phyloP scores from a whole-genome alignment of 1,284 basidiomycete genomes.

The Marasmius tenuissimus region DNA sequence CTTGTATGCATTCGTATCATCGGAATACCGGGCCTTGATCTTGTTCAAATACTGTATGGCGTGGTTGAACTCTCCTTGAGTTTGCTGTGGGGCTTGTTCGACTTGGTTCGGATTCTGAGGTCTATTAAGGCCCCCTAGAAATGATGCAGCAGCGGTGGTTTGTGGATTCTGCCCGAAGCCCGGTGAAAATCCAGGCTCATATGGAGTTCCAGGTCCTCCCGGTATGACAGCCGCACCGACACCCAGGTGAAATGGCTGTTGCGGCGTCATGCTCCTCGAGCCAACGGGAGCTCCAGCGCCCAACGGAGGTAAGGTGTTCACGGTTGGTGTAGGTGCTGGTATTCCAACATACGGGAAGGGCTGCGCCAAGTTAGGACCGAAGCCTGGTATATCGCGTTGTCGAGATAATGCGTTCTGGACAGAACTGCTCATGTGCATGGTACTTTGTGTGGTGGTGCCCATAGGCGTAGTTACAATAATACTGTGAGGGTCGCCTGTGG shows the following conservation, averaged over 20 bases:
- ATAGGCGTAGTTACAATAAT: conserved; percentile 96
- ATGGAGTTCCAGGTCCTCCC: conserved; percentile 30
- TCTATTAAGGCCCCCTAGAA: conserved; percentile 56
- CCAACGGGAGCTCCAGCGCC: conserved; percentile 37
- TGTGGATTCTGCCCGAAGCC: conserved; percentile 34
- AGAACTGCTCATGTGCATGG: conserved; percentile 25
- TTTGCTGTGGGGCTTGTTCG: conserved; percentile 27
- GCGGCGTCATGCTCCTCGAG: conserved; percentile 40
- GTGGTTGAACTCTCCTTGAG: conserved; percentile 87
- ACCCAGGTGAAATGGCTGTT: conserved; percentile 27
- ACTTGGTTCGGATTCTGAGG: conserved; percentile 38
- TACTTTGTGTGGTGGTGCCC: conserved; percentile 75
- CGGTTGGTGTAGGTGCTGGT: conserved; percentile 3
- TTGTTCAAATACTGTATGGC: conserved; percentile 99
- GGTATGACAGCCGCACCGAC: conserved; percentile 15
- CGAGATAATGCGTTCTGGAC: conserved; percentile 29
- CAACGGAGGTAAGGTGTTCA: conserved; percentile 23
- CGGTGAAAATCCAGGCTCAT: conserved; percentile 39
- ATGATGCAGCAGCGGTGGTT: conserved; percentile 57
- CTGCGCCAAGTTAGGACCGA: conserved; percentile 19
- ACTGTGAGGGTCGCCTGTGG: conserved; percentile 66
- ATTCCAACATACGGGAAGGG: conserved; percentile 13
- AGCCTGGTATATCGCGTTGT: conserved; percentile 24
- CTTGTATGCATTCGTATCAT: conserved; percentile 95
- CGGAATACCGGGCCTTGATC: conserved; percentile 94